Evolutionary conservation across 163 green algal species (phyloP).

Genomic region (Chloromonas sp.): DNA sequence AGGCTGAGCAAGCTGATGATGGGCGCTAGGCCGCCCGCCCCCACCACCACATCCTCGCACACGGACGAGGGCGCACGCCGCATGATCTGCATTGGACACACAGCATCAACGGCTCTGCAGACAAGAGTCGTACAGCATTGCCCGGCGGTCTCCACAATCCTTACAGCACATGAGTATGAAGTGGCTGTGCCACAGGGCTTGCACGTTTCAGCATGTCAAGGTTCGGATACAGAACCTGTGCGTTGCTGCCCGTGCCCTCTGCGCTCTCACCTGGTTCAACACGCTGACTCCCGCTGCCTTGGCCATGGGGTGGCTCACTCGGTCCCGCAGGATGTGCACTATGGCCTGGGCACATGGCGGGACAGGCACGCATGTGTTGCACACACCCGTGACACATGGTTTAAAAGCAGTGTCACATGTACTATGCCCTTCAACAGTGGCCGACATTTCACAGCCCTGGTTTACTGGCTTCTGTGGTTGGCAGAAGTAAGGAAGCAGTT

Average conservation of each 20-base stretch:
- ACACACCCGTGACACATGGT: not conserved
- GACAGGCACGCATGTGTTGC: not conserved
- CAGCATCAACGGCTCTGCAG: no score
- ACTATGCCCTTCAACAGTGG: no score
- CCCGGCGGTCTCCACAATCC: no score
- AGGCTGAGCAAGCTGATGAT: constrained; percentile 27
- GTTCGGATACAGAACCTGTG: no score
- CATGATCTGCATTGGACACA: constrained; percentile 16
- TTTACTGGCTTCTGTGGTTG: no score
- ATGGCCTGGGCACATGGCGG: not conserved
- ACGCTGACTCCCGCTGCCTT: constrained; percentile 18
- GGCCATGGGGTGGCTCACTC: constrained; percentile 31
- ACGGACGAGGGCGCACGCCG: constrained; percentile 4
- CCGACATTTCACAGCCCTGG: no score
- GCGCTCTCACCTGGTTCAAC: constrained; percentile 19
- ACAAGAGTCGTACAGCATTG: no score
- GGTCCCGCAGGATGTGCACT: constrained; percentile 22
- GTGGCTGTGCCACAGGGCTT: no score
- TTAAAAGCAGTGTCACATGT: not conserved
- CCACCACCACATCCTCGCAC: constrained; percentile 24
- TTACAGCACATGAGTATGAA: no score
- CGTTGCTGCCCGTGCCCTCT: not conserved
- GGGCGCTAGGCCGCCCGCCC: constrained; percentile 19
- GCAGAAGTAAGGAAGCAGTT: no score
- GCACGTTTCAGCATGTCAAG: no score